Conservation (phyloP, 352 stramenopile species). For the Phytophthora melonis region DNA sequence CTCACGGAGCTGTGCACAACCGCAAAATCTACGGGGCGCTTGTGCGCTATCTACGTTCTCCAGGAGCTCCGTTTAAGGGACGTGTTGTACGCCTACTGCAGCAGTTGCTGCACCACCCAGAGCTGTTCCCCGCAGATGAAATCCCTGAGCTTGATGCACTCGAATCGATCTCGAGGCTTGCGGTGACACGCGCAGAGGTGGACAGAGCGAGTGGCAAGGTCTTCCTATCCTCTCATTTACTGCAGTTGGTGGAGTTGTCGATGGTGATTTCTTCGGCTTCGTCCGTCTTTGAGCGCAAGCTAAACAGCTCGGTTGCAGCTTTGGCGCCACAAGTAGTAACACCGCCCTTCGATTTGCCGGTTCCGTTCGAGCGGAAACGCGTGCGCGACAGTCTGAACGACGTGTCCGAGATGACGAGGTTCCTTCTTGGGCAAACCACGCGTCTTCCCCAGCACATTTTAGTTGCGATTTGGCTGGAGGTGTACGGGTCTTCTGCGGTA, state of each 20-base stretch:
- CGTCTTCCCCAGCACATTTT: constrained; percentile 64
- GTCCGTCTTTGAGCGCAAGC: constrained; percentile 46
- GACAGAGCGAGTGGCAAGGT: constrained; percentile 70
- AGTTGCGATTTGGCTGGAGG: constrained; percentile 79
- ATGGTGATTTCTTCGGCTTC: constrained; percentile 62
- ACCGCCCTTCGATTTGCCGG: constrained; percentile 52
- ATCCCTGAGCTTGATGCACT: constrained; percentile 71
- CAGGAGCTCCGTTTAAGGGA: constrained; percentile 82
- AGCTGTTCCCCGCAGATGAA: constrained; percentile 65
- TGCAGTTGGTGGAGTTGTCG: constrained; percentile 83
- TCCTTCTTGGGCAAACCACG: constrained; percentile 64
- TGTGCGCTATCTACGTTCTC: constrained; percentile 82
- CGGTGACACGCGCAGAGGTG: constrained; percentile 60
- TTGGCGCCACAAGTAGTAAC: not conserved
- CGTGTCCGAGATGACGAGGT: constrained; percentile 58
- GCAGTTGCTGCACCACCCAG: constrained; percentile 73
- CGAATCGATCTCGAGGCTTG: constrained; percentile 68
- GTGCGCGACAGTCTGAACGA: constrained; percentile 62
- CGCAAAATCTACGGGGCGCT: constrained; percentile 83
- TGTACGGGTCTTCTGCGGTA: constrained; percentile 68
- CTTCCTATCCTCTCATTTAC: constrained; percentile 79
- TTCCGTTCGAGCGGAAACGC: constrained; percentile 51
- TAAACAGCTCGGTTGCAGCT: constrained; percentile 2
- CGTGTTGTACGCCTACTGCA: constrained; percentile 80
- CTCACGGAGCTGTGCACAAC: constrained; percentile 80